Evolutionary conservation across 2,329 filamentous ascomycete species (phyloP), one percentile per base, ranked within the genome.

Genomic region (Colletotrichum costaricense): DNA sequence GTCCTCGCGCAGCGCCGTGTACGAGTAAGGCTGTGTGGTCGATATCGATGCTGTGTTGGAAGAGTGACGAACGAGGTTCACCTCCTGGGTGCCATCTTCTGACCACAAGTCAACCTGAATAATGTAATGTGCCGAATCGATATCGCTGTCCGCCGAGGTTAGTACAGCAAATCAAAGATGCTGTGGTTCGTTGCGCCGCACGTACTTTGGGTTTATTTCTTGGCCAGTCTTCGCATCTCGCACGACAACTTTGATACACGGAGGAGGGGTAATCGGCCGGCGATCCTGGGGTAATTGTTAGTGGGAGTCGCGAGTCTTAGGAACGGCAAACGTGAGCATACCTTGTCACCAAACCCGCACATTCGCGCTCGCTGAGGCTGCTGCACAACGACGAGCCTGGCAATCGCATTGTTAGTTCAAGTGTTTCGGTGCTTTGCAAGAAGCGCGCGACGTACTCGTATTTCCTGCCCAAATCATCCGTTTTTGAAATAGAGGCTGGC

Each of bases 311-410:
- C 49, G 30, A 46, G 5, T 24, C 7, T 24, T 9, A 35, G 63
- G 42, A 46, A 16, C 24, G 24, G 42, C 22, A 4, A 22, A 12
- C 24, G 59, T 55, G 19, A 12, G 57, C 59, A 22, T 30, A 97
- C 94, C 89, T 98, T 99, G 86, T 99, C 97, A 75, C 97, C 97
- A 85, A 98, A 99, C 8, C 97, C 97, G 85, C 97, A 99, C 97
- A 98, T 98, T 74, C 97, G 94, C 76, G 97, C 97, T 78, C 97
- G 92, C 78, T 94, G 89, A 63, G 97, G 97, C 82, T 98, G 95
- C 85, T 99, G 97, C 76, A 94, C 92, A 73, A 98, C 94, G 76
- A 92, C 87, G 63, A 98, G 88, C 74, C 92, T 93, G 76, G 19
- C 22, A 46, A 30, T 22, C 63, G 28, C 64, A 49, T 4, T 2